Evolutionary conservation across 768 basidiomycete species (phyloP).

Genomic region (Kwoniella mangroviensis): DNA sequence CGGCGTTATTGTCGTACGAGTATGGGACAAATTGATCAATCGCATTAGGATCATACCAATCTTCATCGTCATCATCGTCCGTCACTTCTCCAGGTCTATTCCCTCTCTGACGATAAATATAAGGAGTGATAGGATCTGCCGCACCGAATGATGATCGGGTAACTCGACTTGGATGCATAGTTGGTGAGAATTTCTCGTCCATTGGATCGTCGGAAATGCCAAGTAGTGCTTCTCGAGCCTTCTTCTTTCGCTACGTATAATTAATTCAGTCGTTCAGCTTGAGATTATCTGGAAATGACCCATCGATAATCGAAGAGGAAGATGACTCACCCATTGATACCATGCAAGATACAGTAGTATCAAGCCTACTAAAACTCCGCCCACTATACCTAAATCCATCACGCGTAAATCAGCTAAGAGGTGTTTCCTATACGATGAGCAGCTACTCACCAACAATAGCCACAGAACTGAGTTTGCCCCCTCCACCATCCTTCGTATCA

Average conservation of each 20-base stretch:
- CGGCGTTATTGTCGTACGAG: neutral
- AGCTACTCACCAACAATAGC: slow-evolving; percentile 24
- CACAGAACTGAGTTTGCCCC: slow-evolving; percentile 19
- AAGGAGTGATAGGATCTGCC: slow-evolving; percentile 21
- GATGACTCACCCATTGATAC: slow-evolving; percentile 25
- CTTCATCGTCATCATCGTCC: slow-evolving; percentile 10
- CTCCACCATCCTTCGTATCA: slow-evolving; percentile 9
- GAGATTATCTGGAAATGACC: too few species aligned
- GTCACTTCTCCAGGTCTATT: neutral
- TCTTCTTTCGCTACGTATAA: slow-evolving; percentile 15
- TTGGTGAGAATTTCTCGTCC: slow-evolving; percentile 9
- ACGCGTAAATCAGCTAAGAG: neutral
- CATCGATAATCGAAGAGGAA: neutral
- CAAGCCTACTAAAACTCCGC: slow-evolving; percentile 15
- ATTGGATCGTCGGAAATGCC: slow-evolving; percentile 3
- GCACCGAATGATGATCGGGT: slow-evolving; percentile 26
- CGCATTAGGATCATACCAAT: slow-evolving; percentile 16
- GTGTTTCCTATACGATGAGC: neutral
- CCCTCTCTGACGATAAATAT: neutral
- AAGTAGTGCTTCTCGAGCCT: slow-evolving; percentile 10
- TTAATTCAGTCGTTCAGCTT: neutral
- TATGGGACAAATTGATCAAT: neutral
- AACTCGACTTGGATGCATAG: slow-evolving; percentile 7
- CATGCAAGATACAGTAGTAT: slow-evolving; percentile 19
- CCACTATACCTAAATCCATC: slow-evolving; percentile 19